Evolutionary conservation across 441 rosid genomes (phyloP).

Genomic region (Erysimum cheiri): DNA sequence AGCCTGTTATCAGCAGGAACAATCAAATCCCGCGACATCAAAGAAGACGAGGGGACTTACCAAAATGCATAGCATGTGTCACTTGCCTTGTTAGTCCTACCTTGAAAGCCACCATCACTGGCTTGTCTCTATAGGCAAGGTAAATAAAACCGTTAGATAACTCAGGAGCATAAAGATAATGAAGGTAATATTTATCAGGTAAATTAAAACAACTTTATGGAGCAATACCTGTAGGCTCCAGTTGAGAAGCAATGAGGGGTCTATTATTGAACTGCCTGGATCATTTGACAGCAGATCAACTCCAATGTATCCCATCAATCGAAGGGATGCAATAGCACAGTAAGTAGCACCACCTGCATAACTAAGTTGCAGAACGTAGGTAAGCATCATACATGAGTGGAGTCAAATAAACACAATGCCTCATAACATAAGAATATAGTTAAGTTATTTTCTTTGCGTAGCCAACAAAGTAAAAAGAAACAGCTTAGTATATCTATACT

Average conservation of each 20-base stretch:
- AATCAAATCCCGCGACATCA: not conserved
- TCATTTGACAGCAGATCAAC: slow-evolving; percentile 60
- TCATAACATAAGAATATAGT: not conserved
- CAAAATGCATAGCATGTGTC: slow-evolving; percentile 99
- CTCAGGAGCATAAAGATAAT: not conserved
- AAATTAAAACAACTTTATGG: not conserved
- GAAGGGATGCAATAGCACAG: slow-evolving; percentile 94
- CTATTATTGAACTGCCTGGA: slow-evolving; percentile 52
- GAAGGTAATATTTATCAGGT: not conserved
- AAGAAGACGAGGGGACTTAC: slow-evolving; percentile 47
- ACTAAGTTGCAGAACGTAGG: slow-evolving; percentile 59
- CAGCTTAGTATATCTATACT: slow-evolving; percentile 12
- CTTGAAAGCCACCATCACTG: slow-evolving; percentile 89
- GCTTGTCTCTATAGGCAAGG: slow-evolving; percentile 72
- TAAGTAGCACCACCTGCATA: slow-evolving; percentile 93
- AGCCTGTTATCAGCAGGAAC: slow-evolving; percentile 30
- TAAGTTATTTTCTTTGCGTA: not conserved
- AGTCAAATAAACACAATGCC: slow-evolving; percentile 13
- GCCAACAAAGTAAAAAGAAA: not conserved
- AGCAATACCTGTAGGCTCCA: slow-evolving; percentile 77
- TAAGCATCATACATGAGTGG: slow-evolving; percentile 44
- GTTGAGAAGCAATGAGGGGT: slow-evolving; percentile 62
- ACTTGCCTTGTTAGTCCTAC: slow-evolving; percentile 83
- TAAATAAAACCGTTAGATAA: slow-evolving; percentile 15
- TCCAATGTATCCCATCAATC: slow-evolving; percentile 80